Conservation (phyloP, 768 basidiomycete species). For the Russula lepida region DNA sequence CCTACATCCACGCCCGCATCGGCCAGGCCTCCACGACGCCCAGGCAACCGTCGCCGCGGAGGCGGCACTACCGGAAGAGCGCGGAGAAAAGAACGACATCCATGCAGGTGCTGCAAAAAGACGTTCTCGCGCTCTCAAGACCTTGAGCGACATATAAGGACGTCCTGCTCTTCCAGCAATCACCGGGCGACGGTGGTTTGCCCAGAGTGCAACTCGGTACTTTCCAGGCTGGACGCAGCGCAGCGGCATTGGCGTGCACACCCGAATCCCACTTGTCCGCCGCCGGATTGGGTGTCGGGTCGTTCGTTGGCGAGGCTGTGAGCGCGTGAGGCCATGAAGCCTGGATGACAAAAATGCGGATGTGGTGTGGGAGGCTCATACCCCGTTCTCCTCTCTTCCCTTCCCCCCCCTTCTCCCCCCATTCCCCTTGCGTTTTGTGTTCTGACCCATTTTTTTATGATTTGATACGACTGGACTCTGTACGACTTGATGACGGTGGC, state of each 20-base stretch:
- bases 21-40: too few relatives aligned
- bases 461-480: background rate
- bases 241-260: conserved; percentile 17
- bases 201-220: conserved; percentile 4
- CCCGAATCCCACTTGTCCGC: background rate
- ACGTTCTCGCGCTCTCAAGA: conserved; percentile 15
- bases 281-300: background rate
- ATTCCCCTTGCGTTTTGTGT: background rate
- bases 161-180: conserved; percentile 9
- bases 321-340: background rate
- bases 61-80: background rate
- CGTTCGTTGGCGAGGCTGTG: too few relatives aligned
- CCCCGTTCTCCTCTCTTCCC: too few relatives aligned
- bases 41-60: too few relatives aligned
- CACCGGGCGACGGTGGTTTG: background rate
- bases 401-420: background rate
- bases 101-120: conserved; percentile 4
- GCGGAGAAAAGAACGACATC: background rate
- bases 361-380: background rate
- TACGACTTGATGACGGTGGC: background rate
- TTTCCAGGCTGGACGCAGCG: conserved; percentile 14
- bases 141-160: background rate
- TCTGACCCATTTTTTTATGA: background rate
- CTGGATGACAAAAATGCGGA: background rate
- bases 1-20: background rate